Base-by-base conservation (phyloP, 306 rosid genomes). In the Gastrolobium villosum region DNA sequence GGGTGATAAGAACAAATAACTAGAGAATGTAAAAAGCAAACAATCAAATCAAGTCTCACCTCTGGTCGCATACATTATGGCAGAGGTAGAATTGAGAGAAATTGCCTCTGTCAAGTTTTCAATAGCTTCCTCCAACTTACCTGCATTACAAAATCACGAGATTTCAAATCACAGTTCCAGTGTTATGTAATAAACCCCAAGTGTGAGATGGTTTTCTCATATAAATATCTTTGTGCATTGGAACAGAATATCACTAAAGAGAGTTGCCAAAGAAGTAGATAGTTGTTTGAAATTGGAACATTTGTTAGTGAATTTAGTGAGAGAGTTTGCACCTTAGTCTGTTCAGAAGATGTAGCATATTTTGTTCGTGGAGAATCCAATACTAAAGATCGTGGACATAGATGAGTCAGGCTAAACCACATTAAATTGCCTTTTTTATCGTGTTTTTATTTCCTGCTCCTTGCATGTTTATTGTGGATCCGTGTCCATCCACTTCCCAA, bases 11-110 rank as follows among this genome's bases (percentile, higher is more conserved):
- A 67, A 55, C 59, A 77, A 67, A 59, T 26, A 64, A 59, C 34
- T 35, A 28, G 13, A 44, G 20, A 62, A 70, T 53, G 56, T 30
- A 46, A 7, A 14, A 65, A 64, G 13, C 65, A 59, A 20, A 56
- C 52, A 68, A 65, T 39, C 44, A 46, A 61, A 53, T 45, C 10
- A 81, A 62, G 57, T 3, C 77, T 46, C 64, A 93, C 98, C 98
- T 91, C 98, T 89, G 31, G 93, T 89, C 7, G 75, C 95, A 70
- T 93, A 93, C 98, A 93, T 93, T 48, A 93, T 93, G 13, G 98
- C 97, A 4, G 98, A 93, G 13, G 88, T 85, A 10, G 98, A 97
- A 74, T 93, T 93, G 56, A 93, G 93, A 73, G 64, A 84, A 80
- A 93, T 91, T 3, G 98, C 97, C 78, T 91, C 88, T 0, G 97